A percentile compares a stretch with the other conserved stretches of the same genome.
Conservation (phyloP, 345 rosid genomes). For the Acer yangbiense region DNA sequence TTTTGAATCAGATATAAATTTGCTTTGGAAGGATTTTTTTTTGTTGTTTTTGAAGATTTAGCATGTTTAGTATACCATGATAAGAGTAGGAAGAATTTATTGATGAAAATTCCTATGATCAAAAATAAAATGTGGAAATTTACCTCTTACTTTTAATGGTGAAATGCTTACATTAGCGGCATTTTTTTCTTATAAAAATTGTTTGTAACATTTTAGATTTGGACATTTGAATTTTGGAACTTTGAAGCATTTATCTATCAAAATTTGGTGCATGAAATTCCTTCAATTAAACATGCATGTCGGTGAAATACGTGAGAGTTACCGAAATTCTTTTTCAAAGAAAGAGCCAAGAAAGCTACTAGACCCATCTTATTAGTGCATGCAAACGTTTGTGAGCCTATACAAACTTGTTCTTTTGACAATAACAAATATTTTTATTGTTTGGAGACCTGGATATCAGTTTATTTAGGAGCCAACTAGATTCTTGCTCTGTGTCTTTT, state of each 20-base stretch:
- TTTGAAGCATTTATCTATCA: not conserved
- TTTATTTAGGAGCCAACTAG: too few species aligned
- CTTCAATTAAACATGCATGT: not conserved
- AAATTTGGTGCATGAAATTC: not conserved
- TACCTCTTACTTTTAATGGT: not conserved
- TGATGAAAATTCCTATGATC: not conserved
- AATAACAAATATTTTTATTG: not conserved
- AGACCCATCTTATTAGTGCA: not conserved
- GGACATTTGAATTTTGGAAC: not conserved
- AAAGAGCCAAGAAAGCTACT: not conserved
- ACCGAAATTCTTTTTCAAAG: not conserved
- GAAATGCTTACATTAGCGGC: not conserved
- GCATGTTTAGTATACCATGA: not conserved
- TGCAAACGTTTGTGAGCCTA: not conserved
- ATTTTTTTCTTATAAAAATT: not conserved
- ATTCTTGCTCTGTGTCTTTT: too few species aligned
- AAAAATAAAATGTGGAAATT: not conserved
- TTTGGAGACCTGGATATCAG: too few species aligned
- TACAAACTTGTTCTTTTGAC: not conserved
- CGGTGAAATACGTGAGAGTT: not conserved
- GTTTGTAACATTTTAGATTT: not conserved
- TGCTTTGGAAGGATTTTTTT: not conserved
- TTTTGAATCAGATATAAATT: not conserved
- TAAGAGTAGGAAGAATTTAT: not conserved
- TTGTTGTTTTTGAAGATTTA: conserved; percentile 6